phyloP scores from a whole-genome alignment of 2,329 filamentous ascomycete species.

The Knufia petricola region DNA sequence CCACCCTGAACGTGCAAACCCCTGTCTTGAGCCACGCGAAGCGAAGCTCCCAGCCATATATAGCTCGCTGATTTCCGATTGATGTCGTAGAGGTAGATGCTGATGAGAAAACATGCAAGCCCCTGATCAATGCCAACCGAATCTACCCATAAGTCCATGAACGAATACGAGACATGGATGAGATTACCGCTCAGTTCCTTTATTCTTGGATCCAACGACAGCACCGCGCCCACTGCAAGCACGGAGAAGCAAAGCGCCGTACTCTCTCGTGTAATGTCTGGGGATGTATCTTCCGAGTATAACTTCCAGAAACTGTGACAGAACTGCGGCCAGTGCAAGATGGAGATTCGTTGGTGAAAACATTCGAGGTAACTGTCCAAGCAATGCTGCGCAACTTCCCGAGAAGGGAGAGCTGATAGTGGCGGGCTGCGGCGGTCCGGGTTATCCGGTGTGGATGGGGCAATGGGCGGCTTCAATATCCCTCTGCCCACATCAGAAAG shows the following conservation, averaged over 20 bases:
- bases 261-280: constrained; percentile 58
- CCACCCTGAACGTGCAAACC: constrained; percentile 69
- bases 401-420: constrained; percentile 60
- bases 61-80: constrained; percentile 79
- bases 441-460: constrained; percentile 35
- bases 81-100: constrained; percentile 73
- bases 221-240: constrained; percentile 71
- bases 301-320: constrained; percentile 64
- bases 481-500: constrained; percentile 65
- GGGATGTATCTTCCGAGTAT: constrained; percentile 56
- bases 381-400: constrained; percentile 59
- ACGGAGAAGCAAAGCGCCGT: constrained; percentile 72
- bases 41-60: constrained; percentile 72
- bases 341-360: constrained; percentile 70
- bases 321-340: constrained; percentile 82
- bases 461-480: constrained; percentile 62
- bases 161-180: constrained; percentile 58
- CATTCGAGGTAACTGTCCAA: constrained; percentile 66
- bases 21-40: constrained; percentile 73
- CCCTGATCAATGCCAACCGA: constrained; percentile 67
- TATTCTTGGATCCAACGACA: constrained; percentile 44
- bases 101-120: constrained; percentile 60
- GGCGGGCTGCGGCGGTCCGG: not conserved
- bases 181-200: constrained; percentile 39
- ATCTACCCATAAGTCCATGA: constrained; percentile 75